Conservation (phyloP, 2,329 filamentous ascomycete species). For the Aspergillus oerlinghausenensis region DNA sequence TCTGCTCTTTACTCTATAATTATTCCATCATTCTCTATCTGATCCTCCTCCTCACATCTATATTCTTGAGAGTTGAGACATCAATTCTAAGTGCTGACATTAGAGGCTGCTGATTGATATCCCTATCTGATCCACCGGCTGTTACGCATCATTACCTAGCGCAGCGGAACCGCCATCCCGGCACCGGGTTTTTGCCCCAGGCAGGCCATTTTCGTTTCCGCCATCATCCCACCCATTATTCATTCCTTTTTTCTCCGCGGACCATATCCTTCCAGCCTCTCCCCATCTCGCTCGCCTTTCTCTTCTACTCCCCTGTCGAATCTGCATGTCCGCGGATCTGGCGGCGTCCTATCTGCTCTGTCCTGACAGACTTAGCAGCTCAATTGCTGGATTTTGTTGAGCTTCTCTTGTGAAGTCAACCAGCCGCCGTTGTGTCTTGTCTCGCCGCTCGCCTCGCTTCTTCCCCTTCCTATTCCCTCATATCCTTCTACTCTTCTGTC, state of each 20-base stretch:
- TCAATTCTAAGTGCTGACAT: not conserved
- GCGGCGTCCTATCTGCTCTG: not conserved
- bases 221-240: constrained; percentile 14
- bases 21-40: not conserved
- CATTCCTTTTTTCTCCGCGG: constrained; percentile 4
- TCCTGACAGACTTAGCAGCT: not conserved
- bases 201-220: constrained; percentile 7
- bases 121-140: not conserved
- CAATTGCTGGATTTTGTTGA: not conserved
- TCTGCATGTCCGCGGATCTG: constrained; percentile 1
- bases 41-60: not conserved
- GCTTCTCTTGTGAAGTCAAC: not conserved
- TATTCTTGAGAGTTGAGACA: not conserved
- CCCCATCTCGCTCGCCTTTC: constrained; percentile 3
- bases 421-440: not conserved
- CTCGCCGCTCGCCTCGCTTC: not conserved
- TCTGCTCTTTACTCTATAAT: not conserved
- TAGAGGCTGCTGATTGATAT: not conserved
- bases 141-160: constrained; percentile 12
- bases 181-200: constrained; percentile 17
- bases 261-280: constrained; percentile 1
- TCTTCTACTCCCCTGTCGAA: constrained; percentile 2
- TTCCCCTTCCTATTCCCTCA: not conserved
- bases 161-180: constrained; percentile 19
- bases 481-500: not conserved